phyloP scores from a whole-genome alignment of 331 rosid species.

The Malus hybrid region DNA sequence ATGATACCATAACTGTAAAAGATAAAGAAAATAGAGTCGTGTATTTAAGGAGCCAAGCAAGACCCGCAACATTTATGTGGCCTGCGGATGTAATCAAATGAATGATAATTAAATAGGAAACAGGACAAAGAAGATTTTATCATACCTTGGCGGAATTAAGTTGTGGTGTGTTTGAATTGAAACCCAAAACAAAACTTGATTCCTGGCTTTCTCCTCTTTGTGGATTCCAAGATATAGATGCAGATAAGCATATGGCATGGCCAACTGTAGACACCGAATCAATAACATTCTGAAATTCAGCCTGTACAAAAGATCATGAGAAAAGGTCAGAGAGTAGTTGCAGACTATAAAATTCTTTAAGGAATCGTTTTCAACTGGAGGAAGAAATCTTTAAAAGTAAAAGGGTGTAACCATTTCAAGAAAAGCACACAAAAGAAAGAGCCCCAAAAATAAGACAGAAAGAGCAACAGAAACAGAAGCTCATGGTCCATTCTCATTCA shows the following conservation, averaged over 20 bases:
- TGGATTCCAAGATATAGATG: slow-evolving; percentile 78
- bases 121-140: neutral
- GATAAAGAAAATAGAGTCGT: neutral
- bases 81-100: slow-evolving; percentile 2
- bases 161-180: slow-evolving; percentile 52
- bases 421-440: neutral
- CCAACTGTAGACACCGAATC: slow-evolving; percentile 70
- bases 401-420: neutral
- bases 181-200: slow-evolving; percentile 40
- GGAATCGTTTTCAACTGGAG: neutral
- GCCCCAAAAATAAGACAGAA: neutral
- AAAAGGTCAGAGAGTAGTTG: neutral
- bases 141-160: slow-evolving; percentile 91
- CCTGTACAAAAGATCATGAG: slow-evolving; percentile 36
- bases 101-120: neutral
- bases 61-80: neutral
- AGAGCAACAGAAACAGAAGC: neutral
- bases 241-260: slow-evolving; percentile 60
- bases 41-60: neutral
- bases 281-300: slow-evolving; percentile 82
- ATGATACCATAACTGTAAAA: too few relatives aligned
- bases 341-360: neutral
- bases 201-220: slow-evolving; percentile 57
- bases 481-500: neutral
- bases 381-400: neutral